These are phyloP conservation scores for Raphidocelis subcapitata DNA, from an alignment of 139 green algal genomes.

Conservation along the genomic window DNA sequence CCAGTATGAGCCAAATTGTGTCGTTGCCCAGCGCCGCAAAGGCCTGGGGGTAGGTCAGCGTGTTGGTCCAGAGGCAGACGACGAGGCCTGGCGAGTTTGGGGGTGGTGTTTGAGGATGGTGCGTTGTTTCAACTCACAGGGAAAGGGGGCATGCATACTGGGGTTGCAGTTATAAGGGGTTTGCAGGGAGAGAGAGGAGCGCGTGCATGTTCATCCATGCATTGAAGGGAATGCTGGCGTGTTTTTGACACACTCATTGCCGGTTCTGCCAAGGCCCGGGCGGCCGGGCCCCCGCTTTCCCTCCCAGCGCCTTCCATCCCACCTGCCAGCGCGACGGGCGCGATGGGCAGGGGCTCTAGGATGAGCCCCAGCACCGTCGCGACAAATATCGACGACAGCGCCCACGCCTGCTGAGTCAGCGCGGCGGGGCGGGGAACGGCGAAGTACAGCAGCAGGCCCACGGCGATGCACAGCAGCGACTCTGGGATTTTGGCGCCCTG, in stretches of 20 bases:
- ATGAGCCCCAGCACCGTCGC: constrained; percentile 92
- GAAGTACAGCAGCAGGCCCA: constrained; percentile 83
- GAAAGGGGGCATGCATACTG: too few relatives aligned
- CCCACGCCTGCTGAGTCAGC: constrained; percentile 73
- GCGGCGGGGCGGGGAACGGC: constrained; percentile 73
- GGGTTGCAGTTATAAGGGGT: too few relatives aligned
- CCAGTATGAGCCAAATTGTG: constrained; percentile 99
- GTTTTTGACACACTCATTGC: constrained; percentile 86
- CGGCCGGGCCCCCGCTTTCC: too few relatives aligned
- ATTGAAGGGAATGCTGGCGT: constrained; percentile 91
- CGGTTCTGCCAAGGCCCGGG: too few relatives aligned
- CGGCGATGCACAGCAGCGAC: constrained; percentile 57
- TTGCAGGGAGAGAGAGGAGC: too few relatives aligned
- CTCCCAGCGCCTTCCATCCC: too few relatives aligned
- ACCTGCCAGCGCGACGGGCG: constrained; percentile 82
- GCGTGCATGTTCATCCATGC: neutral
- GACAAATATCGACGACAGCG: constrained; percentile 91
- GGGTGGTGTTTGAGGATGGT: too few relatives aligned
- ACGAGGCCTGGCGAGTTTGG: too few relatives aligned
- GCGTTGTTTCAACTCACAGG: too few relatives aligned
- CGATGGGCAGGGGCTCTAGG: constrained; percentile 88
- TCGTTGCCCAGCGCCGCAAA: constrained; percentile 93
- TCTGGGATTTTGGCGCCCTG: constrained; percentile 75
- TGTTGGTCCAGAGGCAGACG: neutral
- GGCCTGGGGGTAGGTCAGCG: constrained; percentile 66